Evolutionary conservation across 805 yeast genomes (phyloP), one percentile per base, ranked within the genome.

Genomic region (Vanderwaltozyma polyspora): DNA sequence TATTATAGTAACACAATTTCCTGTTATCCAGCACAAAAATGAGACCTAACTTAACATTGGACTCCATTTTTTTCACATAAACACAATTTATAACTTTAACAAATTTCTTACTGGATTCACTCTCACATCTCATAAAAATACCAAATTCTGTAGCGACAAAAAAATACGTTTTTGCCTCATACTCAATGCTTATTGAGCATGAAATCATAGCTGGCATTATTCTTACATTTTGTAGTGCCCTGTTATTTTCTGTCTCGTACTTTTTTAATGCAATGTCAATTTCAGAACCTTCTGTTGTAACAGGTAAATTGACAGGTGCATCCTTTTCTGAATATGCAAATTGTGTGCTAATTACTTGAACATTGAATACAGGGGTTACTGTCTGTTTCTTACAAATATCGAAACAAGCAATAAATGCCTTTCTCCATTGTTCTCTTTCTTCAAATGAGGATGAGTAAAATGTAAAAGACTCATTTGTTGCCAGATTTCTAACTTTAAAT

Each of bases 131-230:
- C 41, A 81, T 55, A 44, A 68, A 79, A 2, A 85, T 56, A 1
- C 95, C 94, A 34, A 64, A 57, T 2, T 66, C 66, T 3, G 80
- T 62, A 1, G 91, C 94, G 15, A 79, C 50, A 2, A 81, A 52
- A 28, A 65, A 54, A 39, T 68, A 77, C 9, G 48, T 57, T 16
- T 63, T 62, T 3, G 65, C 68, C 19, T 67, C 64, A 44, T 62
- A 67, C 11, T 48, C 52, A 40, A 82, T 70, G 17, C 64, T 49
- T 1, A 65, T 59, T 3, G 71, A 59, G 35, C 75, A 68, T 22
- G 63, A 55, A 2, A 70, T 59, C 40, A 33, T 59, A 48, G 49
- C 69, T 54, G 42, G 25, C 16, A 16, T 24, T 10, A 27, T 14
- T 12, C 12, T 21, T 10, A 29, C 6, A 22, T 22, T 22, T 6